phyloP scores from a whole-genome alignment of 352 stramenopile genomes.

The Phytophthora fragariaefolia region DNA sequence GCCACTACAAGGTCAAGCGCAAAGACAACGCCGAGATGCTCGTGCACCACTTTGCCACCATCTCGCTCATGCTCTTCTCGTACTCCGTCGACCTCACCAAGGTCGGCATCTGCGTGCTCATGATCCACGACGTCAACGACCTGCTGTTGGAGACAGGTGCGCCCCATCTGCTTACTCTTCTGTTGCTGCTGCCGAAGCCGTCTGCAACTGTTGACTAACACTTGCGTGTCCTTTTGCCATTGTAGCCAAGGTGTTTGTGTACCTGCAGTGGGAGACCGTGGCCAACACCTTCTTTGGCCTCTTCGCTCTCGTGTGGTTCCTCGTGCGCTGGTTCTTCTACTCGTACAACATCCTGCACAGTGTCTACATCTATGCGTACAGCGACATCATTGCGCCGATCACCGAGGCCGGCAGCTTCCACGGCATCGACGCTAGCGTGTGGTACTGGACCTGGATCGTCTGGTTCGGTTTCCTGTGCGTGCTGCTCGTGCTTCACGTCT shows the following conservation, averaged over 20 bases:
- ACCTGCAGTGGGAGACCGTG: conserved; percentile 68
- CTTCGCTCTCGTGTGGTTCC: conserved; percentile 77
- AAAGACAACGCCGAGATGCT: conserved; percentile 88
- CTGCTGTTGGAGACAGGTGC: conserved; percentile 60
- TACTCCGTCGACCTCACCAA: conserved; percentile 78
- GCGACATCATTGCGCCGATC: conserved; percentile 59
- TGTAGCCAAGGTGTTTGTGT: conserved; percentile 82
- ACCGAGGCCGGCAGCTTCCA: conserved; percentile 45
- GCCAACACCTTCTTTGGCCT: conserved; percentile 75
- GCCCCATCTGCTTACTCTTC: conserved; percentile 3
- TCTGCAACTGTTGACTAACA: not conserved
- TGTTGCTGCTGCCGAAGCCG: no score
- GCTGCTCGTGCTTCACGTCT: conserved; percentile 73
- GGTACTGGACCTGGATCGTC: conserved; percentile 63
- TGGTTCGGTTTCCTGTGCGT: conserved; percentile 68
- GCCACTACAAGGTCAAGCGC: conserved; percentile 83
- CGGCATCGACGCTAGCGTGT: conserved; percentile 47
- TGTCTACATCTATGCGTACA: conserved; percentile 58
- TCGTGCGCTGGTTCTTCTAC: conserved; percentile 77
- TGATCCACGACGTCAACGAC: conserved; percentile 87
- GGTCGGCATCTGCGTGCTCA: conserved; percentile 77
- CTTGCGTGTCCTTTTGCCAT: conserved; percentile 7
- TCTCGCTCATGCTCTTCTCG: conserved; percentile 81
- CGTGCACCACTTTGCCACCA: conserved; percentile 78
- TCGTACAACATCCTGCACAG: conserved; percentile 79